Evolutionary conservation across 345 rosid genomes (phyloP).

Genomic region (Boechera retrofracta): DNA sequence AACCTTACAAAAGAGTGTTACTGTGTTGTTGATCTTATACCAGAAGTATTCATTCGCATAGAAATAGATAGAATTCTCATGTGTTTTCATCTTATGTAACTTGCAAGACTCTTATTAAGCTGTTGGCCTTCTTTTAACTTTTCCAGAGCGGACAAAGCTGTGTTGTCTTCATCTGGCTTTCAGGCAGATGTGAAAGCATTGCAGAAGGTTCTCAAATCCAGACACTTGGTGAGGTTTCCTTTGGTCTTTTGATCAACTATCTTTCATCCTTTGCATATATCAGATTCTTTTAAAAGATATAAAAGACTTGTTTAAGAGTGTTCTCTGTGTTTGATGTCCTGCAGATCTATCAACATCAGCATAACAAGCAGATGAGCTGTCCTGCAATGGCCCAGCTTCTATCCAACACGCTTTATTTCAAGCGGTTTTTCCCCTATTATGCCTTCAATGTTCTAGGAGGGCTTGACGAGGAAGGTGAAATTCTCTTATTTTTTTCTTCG

Average conservation of each 20-base stretch:
- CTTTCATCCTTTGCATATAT: neutral
- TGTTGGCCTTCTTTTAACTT: conserved; percentile 5
- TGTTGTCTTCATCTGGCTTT: conserved; percentile 95
- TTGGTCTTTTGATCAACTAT: conserved; percentile 8
- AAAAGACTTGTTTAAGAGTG: neutral
- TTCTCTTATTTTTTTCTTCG: neutral
- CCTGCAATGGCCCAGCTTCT: conserved; percentile 97
- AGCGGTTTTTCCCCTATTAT: conserved; percentile 97
- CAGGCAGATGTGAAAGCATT: conserved; percentile 97
- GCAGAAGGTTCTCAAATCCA: conserved; percentile 80
- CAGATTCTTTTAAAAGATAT: neutral
- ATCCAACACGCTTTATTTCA: conserved; percentile 95
- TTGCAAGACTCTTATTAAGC: neutral
- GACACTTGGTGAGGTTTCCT: conserved; percentile 78
- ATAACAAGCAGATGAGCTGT: conserved; percentile 97
- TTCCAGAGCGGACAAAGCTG: conserved; percentile 78
- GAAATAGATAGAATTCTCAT: neutral
- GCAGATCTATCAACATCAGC: conserved; percentile 97
- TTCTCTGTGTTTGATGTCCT: conserved; percentile 4
- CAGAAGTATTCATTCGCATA: neutral
- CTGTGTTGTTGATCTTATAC: conserved; percentile 7
- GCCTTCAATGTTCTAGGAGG: conserved; percentile 95
- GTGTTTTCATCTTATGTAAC: neutral
- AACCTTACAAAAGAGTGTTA: neutral
- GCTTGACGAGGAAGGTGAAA: conserved; percentile 86